Percentiles rank a stretch among this genome's conserved stretches.
phyloP scores from a whole-genome alignment of 1,284 basidiomycete species.

The Lentinula novae-zelandiae region DNA sequence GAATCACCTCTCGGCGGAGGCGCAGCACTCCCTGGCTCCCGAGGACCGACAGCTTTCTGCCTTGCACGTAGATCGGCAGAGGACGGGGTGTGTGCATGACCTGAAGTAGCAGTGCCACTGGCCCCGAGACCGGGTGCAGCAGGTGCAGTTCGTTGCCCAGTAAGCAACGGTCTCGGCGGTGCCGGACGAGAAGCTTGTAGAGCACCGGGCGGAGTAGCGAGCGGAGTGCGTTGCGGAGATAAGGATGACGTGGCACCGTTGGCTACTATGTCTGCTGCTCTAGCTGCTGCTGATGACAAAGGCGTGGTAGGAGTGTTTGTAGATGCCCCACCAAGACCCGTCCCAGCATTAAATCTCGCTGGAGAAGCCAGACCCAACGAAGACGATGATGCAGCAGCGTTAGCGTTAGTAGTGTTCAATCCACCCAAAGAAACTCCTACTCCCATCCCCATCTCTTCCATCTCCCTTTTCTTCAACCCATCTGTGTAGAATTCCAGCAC shows the following conservation, averaged over 20 bases:
- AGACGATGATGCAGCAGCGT: conserved; percentile 8
- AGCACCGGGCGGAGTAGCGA: background rate
- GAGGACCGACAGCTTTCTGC: conserved; percentile 51
- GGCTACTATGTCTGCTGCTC: conserved; percentile 60
- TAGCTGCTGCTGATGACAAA: conserved; percentile 45
- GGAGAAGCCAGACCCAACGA: conserved; percentile 35
- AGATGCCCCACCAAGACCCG: conserved; percentile 73
- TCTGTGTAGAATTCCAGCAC: conserved; percentile 99
- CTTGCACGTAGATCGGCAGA: conserved; percentile 60
- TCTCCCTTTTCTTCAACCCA: conserved; percentile 83
- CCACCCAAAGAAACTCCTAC: too few species aligned
- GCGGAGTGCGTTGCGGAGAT: background rate
- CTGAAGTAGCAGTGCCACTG: too few species aligned
- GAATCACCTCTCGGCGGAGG: conserved; percentile 21
- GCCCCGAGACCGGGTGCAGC: conserved; percentile 35
- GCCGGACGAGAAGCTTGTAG: conserved; percentile 41
- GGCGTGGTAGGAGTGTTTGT: conserved; percentile 36
- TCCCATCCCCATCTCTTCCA: conserved; percentile 50
- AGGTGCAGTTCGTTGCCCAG: conserved; percentile 54
- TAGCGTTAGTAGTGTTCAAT: too few species aligned
- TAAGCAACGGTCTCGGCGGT: conserved; percentile 41
- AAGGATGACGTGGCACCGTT: background rate
- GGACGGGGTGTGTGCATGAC: conserved; percentile 46
- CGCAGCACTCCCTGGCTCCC: conserved; percentile 16
- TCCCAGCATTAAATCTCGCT: conserved; percentile 80